Conservation (phyloP, 495 filamentous ascomycete genomes). For the Rhypophila decipiens region DNA sequence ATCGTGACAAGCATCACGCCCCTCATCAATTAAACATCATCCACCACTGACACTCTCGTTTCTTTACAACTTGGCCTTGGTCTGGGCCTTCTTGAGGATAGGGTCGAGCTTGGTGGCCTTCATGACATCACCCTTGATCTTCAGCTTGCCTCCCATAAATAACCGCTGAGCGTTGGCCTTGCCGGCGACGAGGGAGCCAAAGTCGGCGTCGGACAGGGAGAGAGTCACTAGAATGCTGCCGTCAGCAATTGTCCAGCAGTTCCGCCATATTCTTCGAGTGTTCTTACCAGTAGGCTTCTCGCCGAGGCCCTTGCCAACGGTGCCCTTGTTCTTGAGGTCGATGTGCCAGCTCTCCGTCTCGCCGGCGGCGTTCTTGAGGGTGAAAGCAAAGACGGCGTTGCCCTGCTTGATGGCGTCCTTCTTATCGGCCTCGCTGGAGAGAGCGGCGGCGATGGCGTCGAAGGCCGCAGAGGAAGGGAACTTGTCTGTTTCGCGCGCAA, state of each 20-base stretch:
- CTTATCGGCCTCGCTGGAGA: conserved; percentile 65
- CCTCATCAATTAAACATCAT: no score
- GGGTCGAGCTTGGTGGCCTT: conserved; percentile 97
- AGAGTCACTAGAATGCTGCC: conserved; percentile 60
- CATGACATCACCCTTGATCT: conserved; percentile 98
- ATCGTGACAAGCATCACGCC: background rate
- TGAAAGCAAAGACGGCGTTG: conserved; percentile 85
- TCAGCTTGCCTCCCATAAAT: conserved; percentile 96
- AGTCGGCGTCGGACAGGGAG: conserved; percentile 77
- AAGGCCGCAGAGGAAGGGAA: conserved; percentile 91
- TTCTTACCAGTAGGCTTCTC: conserved; percentile 74
- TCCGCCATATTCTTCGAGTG: background rate
- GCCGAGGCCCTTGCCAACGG: conserved; percentile 68
- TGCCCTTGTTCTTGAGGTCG: conserved; percentile 86
- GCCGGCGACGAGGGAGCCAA: conserved; percentile 70
- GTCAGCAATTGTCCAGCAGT: background rate
- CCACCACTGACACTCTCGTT: no score
- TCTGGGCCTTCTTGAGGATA: conserved; percentile 79
- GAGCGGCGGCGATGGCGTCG: conserved; percentile 73
- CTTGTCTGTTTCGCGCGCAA: conserved; percentile 47
- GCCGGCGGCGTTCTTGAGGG: conserved; percentile 76
- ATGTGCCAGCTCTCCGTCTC: conserved; percentile 85
- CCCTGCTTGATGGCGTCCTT: conserved; percentile 84
- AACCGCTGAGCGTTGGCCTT: conserved; percentile 91
- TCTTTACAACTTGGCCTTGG: conserved; percentile 74